Evolutionary conservation across 2,329 filamentous ascomycete genomes (phyloP).

Genomic region (Tolypocladium tundrense): DNA sequence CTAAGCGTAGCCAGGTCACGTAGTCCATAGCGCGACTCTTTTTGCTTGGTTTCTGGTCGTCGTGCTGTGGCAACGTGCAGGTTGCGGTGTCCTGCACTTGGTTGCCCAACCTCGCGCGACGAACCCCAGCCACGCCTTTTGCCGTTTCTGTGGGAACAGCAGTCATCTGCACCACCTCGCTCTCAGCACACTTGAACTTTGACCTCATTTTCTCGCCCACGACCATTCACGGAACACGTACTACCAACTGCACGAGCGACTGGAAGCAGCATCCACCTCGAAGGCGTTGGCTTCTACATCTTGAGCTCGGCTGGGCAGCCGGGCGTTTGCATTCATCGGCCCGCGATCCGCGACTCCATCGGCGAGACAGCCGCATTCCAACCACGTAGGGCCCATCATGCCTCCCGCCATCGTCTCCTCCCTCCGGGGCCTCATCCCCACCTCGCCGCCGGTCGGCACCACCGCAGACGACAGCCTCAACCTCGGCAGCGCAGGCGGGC

Average conservation of each 20-base stretch:
- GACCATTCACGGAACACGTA: not conserved
- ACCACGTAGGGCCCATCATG: conserved; percentile 16
- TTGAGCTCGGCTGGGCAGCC: conserved; percentile 16
- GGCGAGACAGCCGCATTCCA: conserved; percentile 11
- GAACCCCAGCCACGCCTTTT: conserved; percentile 15
- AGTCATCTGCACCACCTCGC: not conserved
- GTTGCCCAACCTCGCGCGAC: conserved; percentile 2
- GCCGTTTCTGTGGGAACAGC: conserved; percentile 20
- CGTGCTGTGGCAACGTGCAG: not conserved
- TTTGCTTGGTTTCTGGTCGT: not conserved
- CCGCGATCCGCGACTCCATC: not conserved
- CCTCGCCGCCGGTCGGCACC: conserved; percentile 7
- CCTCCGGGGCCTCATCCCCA: conserved; percentile 19
- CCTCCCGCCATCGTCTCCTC: conserved; percentile 28
- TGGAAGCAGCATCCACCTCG: not conserved
- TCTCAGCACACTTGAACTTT: not conserved
- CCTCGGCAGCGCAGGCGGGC: conserved; percentile 23
- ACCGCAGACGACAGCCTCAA: conserved; percentile 12
- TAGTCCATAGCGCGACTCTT: no score
- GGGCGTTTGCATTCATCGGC: conserved; percentile 1
- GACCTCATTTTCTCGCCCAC: no score
- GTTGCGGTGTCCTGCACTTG: not conserved
- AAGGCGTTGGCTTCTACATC: not conserved
- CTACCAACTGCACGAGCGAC: not conserved
- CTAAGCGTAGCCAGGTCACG: not conserved